Conservation (phyloP, 176 grass and related monocot genomes). For the Bothriochloa decipiens region DNA sequence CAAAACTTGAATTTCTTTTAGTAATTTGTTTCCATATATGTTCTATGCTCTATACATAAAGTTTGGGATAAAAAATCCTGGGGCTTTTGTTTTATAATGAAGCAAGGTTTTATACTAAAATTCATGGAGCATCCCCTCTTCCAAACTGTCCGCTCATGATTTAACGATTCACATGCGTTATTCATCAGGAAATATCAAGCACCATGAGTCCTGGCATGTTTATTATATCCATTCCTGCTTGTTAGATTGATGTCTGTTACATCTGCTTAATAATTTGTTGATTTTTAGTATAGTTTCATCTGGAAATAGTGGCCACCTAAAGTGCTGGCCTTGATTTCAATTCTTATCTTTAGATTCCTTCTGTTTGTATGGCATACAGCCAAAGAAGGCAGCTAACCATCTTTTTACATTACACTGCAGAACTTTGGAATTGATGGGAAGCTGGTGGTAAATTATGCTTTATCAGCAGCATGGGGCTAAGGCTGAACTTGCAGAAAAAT, state of each 20-base stretch:
- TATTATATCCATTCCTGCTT: not conserved
- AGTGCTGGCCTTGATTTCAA: not conserved
- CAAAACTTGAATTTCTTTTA: not conserved
- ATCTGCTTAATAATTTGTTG: not conserved
- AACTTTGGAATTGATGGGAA: conserved; percentile 86
- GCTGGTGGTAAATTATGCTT: conserved; percentile 89
- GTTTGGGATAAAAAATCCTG: not conserved
- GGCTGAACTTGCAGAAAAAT: not conserved
- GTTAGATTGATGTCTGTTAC: not conserved
- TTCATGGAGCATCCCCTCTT: not conserved
- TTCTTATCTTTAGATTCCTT: not conserved
- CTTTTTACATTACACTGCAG: conserved; percentile 47
- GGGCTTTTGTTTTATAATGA: not conserved
- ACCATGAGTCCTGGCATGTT: not conserved
- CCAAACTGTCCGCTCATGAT: not conserved
- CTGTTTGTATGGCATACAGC: not conserved
- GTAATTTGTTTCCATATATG: not conserved
- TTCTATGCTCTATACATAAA: not conserved
- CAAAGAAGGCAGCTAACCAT: conserved; percentile 8
- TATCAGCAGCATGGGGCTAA: conserved; percentile 81
- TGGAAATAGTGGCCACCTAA: not conserved
- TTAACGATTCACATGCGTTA: not conserved
- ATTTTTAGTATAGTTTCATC: not conserved
- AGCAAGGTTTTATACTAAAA: not conserved
- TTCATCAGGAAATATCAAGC: not conserved